Evolutionary conservation across 352 stramenopile genomes (phyloP).

Genomic region (Globisporangium solare): DNA sequence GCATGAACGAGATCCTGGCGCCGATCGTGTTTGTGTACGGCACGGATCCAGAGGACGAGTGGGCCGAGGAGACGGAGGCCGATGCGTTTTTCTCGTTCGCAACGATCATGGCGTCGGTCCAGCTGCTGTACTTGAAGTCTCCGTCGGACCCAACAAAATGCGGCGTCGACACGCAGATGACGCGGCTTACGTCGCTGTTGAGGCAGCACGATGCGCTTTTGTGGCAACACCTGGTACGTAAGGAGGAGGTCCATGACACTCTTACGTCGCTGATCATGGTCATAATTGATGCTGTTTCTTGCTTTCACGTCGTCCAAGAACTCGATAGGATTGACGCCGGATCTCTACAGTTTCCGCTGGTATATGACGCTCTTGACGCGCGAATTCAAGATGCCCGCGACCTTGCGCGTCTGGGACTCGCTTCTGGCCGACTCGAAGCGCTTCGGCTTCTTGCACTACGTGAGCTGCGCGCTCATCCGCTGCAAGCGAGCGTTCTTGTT

Average conservation of each 20-base stretch:
- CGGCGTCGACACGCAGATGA: slow-evolving; percentile 57
- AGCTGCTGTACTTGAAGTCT: slow-evolving; percentile 39
- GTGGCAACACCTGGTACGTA: slow-evolving; percentile 61
- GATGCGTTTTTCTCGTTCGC: slow-evolving; percentile 54
- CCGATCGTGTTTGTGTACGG: slow-evolving; percentile 80
- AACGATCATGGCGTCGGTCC: slow-evolving; percentile 41
- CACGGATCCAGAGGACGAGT: slow-evolving; percentile 32
- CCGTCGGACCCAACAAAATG: slow-evolving; percentile 40
- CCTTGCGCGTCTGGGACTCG: slow-evolving; percentile 58
- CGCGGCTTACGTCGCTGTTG: slow-evolving; percentile 36
- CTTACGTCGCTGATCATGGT: neutral
- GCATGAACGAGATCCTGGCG: slow-evolving; percentile 94
- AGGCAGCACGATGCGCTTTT: slow-evolving; percentile 56
- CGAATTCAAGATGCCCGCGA: slow-evolving; percentile 54
- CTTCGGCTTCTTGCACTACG: slow-evolving; percentile 71
- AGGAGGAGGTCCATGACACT: neutral
- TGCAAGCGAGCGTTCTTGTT: slow-evolving; percentile 40
- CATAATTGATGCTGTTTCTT: slow-evolving; percentile 3
- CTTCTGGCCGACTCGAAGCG: slow-evolving; percentile 52
- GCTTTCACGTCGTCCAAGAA: slow-evolving; percentile 31
- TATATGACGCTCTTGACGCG: slow-evolving; percentile 64
- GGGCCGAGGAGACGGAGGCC: slow-evolving; percentile 34
- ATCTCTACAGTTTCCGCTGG: slow-evolving; percentile 70
- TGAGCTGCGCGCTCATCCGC: slow-evolving; percentile 48
- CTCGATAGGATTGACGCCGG: slow-evolving; percentile 47